Conservation (phyloP, 441 rosid species). For the Oxalis stricta region DNA sequence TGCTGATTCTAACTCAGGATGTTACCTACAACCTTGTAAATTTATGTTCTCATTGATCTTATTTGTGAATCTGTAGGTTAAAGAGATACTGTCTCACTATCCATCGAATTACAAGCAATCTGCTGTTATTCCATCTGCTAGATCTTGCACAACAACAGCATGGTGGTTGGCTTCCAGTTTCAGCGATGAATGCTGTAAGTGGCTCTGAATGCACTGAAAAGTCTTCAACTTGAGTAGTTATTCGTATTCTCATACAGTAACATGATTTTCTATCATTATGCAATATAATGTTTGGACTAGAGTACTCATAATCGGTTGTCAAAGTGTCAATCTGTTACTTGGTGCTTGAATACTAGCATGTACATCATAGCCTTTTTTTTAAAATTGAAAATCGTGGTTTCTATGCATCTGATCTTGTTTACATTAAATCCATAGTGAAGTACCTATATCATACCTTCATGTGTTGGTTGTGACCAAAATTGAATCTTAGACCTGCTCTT, state of each 20-base stretch:
- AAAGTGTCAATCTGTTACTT: too few species aligned
- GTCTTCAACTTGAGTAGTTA: background rate
- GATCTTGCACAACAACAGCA: conserved; percentile 99
- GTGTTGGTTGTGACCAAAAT: too few species aligned
- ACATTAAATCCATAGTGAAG: too few species aligned
- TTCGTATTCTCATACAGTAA: background rate
- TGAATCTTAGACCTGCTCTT: background rate
- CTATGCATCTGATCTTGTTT: too few species aligned
- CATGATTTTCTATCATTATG: background rate
- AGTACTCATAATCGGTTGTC: too few species aligned
- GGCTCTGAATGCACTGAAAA: conserved; percentile 1
- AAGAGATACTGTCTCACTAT: conserved; percentile 88
- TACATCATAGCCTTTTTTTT: too few species aligned
- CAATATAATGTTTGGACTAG: too few species aligned
- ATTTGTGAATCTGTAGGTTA: conserved; percentile 34
- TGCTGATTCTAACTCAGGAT: too few species aligned
- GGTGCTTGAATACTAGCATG: too few species aligned
- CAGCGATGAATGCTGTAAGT: conserved; percentile 91
- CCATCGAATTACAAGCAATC: conserved; percentile 99
- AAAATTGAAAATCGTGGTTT: too few species aligned
- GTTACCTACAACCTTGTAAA: background rate
- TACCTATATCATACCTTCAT: too few species aligned
- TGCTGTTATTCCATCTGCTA: conserved; percentile 86
- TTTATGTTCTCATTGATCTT: too few species aligned
- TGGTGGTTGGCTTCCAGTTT: conserved; percentile 99